These are phyloP conservation scores for Rachicladosporium sp. DNA, from an alignment of 2,329 filamentous ascomycete genomes.

Conservation along the genomic window DNA sequence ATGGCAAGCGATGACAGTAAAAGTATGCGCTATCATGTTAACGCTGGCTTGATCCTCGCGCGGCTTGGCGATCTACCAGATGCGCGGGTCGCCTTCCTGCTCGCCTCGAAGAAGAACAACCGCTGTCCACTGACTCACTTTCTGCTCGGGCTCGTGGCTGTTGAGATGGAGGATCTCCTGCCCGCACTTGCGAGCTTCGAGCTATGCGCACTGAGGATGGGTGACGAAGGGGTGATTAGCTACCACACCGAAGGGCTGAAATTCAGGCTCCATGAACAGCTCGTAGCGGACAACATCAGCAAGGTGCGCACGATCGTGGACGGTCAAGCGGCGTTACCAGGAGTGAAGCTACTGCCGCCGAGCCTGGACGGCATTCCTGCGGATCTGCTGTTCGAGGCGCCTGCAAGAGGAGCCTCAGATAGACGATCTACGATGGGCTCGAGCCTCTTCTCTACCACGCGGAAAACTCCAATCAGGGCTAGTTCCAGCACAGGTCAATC, in stretches of 20 bases:
- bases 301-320: conserved; percentile 2
- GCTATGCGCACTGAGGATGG: conserved; percentile 7
- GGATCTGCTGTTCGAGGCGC: conserved; percentile 17
- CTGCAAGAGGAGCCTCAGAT: conserved; percentile 1
- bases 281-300: conserved; percentile 8
- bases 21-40: conserved; percentile 15
- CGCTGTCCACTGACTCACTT: conserved; percentile 14
- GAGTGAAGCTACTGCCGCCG: not conserved
- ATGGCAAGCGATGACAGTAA: conserved; percentile 7
- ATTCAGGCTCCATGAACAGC: conserved; percentile 10
- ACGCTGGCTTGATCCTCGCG: conserved; percentile 19
- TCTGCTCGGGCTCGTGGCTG: conserved; percentile 18
- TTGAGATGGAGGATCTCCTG: conserved; percentile 12
- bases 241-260: conserved; percentile 11
- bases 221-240: conserved; percentile 7
- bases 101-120: conserved; percentile 12
- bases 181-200: conserved; percentile 14
- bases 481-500: no score
- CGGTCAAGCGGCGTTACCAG: not conserved
- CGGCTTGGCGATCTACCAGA: conserved; percentile 18
- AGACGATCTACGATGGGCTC: not conserved
- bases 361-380: conserved; percentile 11
- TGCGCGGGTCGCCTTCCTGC: conserved; percentile 13
- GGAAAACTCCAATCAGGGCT: no score
- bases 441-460: no score